Conservation (phyloP, 2,329 filamentous ascomycete genomes). For the Colletotrichum tropicicola region DNA sequence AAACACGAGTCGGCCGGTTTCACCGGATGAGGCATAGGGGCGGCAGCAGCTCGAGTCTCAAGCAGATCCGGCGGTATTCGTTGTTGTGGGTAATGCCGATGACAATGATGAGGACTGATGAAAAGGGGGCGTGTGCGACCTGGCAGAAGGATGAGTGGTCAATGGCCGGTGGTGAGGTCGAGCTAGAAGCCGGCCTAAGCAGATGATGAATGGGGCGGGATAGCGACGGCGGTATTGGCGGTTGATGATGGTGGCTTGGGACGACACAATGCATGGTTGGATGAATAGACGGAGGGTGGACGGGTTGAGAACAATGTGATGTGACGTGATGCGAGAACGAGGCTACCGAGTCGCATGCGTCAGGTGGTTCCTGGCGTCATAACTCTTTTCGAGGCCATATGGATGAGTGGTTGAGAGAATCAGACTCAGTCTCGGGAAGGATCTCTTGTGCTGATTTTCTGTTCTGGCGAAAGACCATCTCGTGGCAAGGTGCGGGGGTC, state of each 20-base stretch:
- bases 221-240: background rate
- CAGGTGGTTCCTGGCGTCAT: background rate
- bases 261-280: constrained; percentile 5
- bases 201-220: background rate
- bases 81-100: background rate
- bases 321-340: constrained; percentile 15
- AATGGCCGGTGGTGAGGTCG: background rate
- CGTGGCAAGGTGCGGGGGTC: constrained; percentile 21
- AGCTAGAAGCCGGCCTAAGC: background rate
- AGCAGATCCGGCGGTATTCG: background rate
- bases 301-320: background rate
- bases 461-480: constrained; percentile 4
- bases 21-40: constrained; percentile 14
- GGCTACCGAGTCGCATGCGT: constrained; percentile 6
- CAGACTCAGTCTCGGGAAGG: constrained; percentile 6
- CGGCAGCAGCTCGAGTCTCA: background rate
- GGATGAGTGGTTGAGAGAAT: constrained; percentile 13
- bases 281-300: background rate
- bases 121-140: background rate
- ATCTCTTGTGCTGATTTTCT: constrained; percentile 10
- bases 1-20: constrained; percentile 27
- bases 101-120: background rate
- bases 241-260: constrained; percentile 7
- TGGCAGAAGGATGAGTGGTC: background rate
- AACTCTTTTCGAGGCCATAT: constrained; percentile 1